Evolutionary conservation across 306 rosid species (phyloP).

Genomic region (Inga leiocalycina): DNA sequence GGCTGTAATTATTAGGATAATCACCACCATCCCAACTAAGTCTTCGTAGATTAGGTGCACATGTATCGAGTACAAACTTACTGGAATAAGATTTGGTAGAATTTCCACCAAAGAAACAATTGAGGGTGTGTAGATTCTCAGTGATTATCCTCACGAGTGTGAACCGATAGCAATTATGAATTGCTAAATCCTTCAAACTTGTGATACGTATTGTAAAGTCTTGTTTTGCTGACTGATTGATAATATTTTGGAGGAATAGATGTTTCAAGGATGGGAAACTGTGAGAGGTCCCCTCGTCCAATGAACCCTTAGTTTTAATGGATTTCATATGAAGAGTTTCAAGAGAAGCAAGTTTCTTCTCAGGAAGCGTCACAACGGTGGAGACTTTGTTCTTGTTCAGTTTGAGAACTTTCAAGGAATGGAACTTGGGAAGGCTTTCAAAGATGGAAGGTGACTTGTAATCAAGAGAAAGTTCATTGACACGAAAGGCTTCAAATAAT

Average conservation of each 20-base stretch:
- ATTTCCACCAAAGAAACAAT: neutral
- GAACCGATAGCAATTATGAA: neutral
- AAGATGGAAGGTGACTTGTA: neutral
- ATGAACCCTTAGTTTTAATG: neutral
- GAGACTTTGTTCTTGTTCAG: neutral
- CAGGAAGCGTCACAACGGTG: neutral
- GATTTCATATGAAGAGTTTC: neutral
- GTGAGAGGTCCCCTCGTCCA: neutral
- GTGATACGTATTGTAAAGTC: neutral
- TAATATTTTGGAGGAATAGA: neutral
- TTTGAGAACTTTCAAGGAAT: neutral
- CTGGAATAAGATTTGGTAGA: too few species aligned
- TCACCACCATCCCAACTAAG: neutral
- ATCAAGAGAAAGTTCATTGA: neutral
- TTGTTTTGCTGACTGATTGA: neutral
- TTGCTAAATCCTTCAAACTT: neutral
- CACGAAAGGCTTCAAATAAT: neutral
- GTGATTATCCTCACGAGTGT: neutral
- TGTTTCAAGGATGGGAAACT: neutral
- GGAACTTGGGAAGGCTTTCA: neutral
- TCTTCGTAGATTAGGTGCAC: neutral
- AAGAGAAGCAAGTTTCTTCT: neutral
- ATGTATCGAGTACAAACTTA: neutral
- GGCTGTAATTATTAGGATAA: too few species aligned
- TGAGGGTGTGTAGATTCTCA: neutral